phyloP scores from a whole-genome alignment of 257 asterid genomes.

The Misopates orontium region DNA sequence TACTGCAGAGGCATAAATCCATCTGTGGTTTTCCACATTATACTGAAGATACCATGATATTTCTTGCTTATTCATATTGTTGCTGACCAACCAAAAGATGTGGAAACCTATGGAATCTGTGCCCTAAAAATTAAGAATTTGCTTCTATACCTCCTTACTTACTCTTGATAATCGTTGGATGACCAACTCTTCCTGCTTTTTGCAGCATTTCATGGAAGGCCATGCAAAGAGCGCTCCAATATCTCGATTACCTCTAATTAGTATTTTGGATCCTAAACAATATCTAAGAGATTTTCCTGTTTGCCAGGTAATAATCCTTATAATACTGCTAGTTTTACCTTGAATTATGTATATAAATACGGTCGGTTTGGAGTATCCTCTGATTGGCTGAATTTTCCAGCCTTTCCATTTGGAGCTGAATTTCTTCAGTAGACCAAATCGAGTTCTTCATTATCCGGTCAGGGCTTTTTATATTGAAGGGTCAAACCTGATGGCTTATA shows the following conservation, averaged over 20 bases:
- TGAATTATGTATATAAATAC: slow-evolving; percentile 16
- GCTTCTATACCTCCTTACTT: slow-evolving; percentile 17
- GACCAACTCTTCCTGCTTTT: slow-evolving; percentile 32
- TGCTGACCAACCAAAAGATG: not conserved
- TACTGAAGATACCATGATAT: too few relatives aligned
- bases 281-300: slow-evolving; percentile 77
- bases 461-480: slow-evolving; percentile 94
- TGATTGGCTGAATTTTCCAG: slow-evolving; percentile 52
- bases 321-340: slow-evolving; percentile 4
- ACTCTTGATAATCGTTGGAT: slow-evolving; percentile 19
- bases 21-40: too few relatives aligned
- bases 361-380: slow-evolving; percentile 28
- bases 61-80: too few relatives aligned
- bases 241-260: slow-evolving; percentile 86
- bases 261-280: slow-evolving; percentile 71
- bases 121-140: slow-evolving; percentile 1
- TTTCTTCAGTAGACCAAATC: slow-evolving; percentile 83
- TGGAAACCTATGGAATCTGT: slow-evolving; percentile 17
- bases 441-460: slow-evolving; percentile 97
- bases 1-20: too few relatives aligned
- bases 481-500: slow-evolving; percentile 88
- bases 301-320: slow-evolving; percentile 66
- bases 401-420: slow-evolving; percentile 91
- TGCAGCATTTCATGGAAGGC: slow-evolving; percentile 99
- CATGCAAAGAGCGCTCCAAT: slow-evolving; percentile 96